Conservation (phyloP, 345 rosid genomes). For the Leavenworthia alabamica region DNA sequence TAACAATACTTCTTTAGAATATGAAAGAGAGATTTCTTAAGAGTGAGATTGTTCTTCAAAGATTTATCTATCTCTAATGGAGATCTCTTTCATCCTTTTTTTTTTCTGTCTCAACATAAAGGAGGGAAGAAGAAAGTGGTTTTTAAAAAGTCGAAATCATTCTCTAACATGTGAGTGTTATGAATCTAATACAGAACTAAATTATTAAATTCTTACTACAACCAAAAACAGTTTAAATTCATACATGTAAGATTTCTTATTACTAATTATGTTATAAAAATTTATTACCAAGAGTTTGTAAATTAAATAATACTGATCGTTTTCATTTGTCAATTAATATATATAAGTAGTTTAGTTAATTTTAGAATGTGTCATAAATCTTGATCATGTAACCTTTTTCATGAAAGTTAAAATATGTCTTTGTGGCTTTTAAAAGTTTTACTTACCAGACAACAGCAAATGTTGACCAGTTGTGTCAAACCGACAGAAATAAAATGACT, state of each 20-base stretch:
- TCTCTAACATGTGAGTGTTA: constrained; percentile 14
- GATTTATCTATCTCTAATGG: constrained; percentile 3
- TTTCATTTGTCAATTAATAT: neutral
- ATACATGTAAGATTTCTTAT: neutral
- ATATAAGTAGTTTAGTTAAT: neutral
- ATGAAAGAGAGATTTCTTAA: constrained; percentile 6
- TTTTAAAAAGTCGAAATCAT: constrained; percentile 24
- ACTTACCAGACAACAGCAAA: constrained; percentile 6
- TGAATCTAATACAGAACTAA: constrained; percentile 2
- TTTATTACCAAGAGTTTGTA: neutral
- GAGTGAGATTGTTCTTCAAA: constrained; percentile 1
- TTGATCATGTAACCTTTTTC: neutral
- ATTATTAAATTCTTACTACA: neutral
- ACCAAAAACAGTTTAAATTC: constrained; percentile 1
- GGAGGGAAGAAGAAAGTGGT: constrained; percentile 28
- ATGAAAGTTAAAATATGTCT: neutral
- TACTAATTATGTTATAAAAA: neutral
- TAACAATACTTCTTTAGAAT: neutral
- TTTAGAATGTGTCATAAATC: neutral
- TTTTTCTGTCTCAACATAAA: constrained; percentile 31
- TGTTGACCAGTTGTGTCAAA: constrained; percentile 7
- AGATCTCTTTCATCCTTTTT: constrained; percentile 16
- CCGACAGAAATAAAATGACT: constrained; percentile 18
- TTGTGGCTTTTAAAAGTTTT: constrained; percentile 1
- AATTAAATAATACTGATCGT: neutral